Base-by-base conservation (phyloP, 768 basidiomycete genomes). In the Rubroboletus pulcherrimus region DNA sequence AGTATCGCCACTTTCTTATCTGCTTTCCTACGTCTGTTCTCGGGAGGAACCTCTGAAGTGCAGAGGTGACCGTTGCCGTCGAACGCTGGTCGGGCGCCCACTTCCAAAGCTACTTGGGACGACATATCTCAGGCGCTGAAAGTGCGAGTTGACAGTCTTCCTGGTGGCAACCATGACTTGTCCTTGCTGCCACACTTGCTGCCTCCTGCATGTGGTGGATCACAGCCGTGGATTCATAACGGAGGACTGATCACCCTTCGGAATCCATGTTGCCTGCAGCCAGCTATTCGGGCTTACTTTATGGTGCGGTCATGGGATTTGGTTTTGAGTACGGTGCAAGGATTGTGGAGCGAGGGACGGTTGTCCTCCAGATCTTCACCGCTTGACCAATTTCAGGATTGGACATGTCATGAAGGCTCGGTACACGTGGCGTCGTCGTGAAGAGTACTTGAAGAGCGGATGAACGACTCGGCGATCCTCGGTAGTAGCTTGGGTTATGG, bases 1-100 rank as follows among this genome's bases (percentile, higher is more conserved):
- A 93, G 97, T 98, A 90, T 81, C 84, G 78, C 77, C 80, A 70
- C 65, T 71, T 71, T 71, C 67, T 69, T 68, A 63, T 72, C 75
- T 64, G 61, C 63, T 71, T 75, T 72, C 63, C 70, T 65, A 46
- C 60, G 53, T 61, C 65, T 61, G 43, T 71, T 57, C 29, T 57
- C n/a, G 57, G 64, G 54, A 63, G 51, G 43, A 50, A 26, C 55
- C 56, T 60, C 56, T 56, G 54, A 49, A 39, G 49, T 58, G 49
- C 52, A 56, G 60, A 59, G 61, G 58, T 58, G 43, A 54, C 39
- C 54, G 59, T 61, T 61, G 44, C 65, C 56, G 60, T 60, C 47
- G 60, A 61, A 61, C 45, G 61, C 57, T 63, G 57, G 66, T 66
- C 61, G 56, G 56, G 51, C 51, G 49, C 68, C 54, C 51, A 46